phyloP scores from a whole-genome alignment of 2,329 filamentous ascomycete species.

The Cladosporium halotolerans region DNA sequence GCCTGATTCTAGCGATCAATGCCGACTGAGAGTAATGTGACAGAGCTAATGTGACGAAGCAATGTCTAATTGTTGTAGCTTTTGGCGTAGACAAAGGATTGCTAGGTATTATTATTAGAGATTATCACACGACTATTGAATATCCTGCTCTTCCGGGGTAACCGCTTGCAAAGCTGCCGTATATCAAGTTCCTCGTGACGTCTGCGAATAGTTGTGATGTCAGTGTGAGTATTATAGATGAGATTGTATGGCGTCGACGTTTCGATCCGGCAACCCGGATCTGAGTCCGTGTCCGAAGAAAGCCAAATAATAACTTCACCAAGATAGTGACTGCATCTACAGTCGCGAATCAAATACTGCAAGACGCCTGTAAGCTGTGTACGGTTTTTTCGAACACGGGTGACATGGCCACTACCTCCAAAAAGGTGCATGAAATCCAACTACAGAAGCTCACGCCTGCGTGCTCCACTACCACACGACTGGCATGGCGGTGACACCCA shows the following conservation, averaged over 20 bases:
- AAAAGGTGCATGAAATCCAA: background rate
- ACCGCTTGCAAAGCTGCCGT: background rate
- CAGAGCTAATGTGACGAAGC: too few relatives aligned
- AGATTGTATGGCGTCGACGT: background rate
- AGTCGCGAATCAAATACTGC: too few relatives aligned
- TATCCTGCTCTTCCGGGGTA: background rate
- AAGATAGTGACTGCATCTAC: too few relatives aligned
- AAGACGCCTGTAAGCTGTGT: too few relatives aligned
- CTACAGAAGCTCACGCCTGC: background rate
- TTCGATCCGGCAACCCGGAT: background rate
- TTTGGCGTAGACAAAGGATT: background rate
- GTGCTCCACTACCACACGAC: background rate
- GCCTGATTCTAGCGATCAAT: background rate
- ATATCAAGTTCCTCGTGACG: background rate
- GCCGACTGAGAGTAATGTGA: background rate
- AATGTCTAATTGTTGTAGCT: background rate
- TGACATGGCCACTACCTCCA: background rate
- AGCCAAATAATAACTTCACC: too few relatives aligned
- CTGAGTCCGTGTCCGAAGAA: too few relatives aligned
- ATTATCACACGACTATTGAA: background rate
- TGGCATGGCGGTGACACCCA: background rate
- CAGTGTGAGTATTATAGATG: background rate
- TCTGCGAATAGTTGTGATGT: background rate
- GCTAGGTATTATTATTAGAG: background rate
- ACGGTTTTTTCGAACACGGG: background rate